Evolutionary conservation across 345 rosid species (phyloP), one percentile per base, ranked within the genome.

Genomic region (Cochlearia excelsa): DNA sequence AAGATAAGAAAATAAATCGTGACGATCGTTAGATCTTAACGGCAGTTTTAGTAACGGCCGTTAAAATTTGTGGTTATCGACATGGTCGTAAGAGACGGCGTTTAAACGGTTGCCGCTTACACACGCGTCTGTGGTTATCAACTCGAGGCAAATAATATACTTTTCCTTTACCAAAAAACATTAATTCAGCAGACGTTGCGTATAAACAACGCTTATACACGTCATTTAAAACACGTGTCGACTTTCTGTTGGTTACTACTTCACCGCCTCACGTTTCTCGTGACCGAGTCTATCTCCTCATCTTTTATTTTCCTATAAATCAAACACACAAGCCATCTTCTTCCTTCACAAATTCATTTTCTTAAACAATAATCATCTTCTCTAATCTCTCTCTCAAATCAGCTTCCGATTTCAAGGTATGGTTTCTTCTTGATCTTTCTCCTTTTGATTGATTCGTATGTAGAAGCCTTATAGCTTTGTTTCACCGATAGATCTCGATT

Each of bases 201-300:
- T 66, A 37, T 50, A 37, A 42, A 50, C 48, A 54, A 72, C 46
- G 72, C 38, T 16, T 16, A 16, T 16, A 54, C 67, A 54, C 46
- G 50, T 58, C 50, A 51, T 65, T 0, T 0, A 3, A 2, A 4
- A 39, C 45, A 65, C 67, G 69, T 67, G 73, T 56, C 61, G 0
- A 0, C 0, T n/a, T 9, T 0, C 31, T 0, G 6, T 30, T 67
- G 29, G 72, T 0, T 41, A 34, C 6, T 11, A 3, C 7, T 72
- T 48, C 51, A 61, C 63, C 51, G 55, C 69, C 62, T 61, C 3
- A 27, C 30, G 23, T 53, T 66, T 38, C 49, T 67, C 68, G 64
- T 72, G 76, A 66, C 63, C 49, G 3, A 65, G 46, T 72, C 63
- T 1, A 29, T 44, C 7, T 68, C 61, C 3, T 46, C 63, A 9